Evolutionary conservation across 176 grass and related monocot genomes (phyloP), one percentile per base, ranked within the genome.

Genomic region (Musa schizocarpa): DNA sequence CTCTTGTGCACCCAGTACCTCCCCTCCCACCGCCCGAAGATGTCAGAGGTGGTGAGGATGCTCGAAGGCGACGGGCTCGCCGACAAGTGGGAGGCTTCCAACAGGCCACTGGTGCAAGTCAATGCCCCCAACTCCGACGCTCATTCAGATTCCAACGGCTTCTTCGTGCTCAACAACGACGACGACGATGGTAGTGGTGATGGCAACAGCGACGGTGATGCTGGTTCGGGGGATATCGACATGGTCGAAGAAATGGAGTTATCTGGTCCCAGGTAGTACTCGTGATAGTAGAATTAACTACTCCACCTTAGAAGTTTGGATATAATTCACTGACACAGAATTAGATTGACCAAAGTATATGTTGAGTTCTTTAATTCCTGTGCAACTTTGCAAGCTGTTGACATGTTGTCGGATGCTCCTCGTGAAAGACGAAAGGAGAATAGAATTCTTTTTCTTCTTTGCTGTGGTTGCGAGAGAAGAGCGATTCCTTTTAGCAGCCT

Each of bases 241-340:
- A 81, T 83, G 81, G 84, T 86, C 51, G 86, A 92, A 74, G 90
- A 92, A 79, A 92, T 92, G 86, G 86, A 92, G 79, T 82, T 92
- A 51, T 92, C 90, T 1, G 90, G 90, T 0, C 90, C 90, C 1
- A 82, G 90, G 83, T 92, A 92, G 88, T 48, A 9, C 34, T 43
- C 34, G 34, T 43, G 34, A 43, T 43, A 43, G 34, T 43, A 6
- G 34, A 43, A 6, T 0, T 43, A 6, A 43, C 34, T 6, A 43
- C 34, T 43, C 34, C 3, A 6, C 34, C 34, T 43, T 43, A 6
- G 3, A 6, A 43, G 34, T 43, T 6, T 43, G 34, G 34, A 43
- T 43, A 43, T 43, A 43, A 43, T 43, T 43, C 34, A 43, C 3
- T 43, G 34, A 43, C 34, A 43, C 34, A 43, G 34, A 43, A 43